Conservation (phyloP, 148 eudicot species). For the Euryodendron excelsum region DNA sequence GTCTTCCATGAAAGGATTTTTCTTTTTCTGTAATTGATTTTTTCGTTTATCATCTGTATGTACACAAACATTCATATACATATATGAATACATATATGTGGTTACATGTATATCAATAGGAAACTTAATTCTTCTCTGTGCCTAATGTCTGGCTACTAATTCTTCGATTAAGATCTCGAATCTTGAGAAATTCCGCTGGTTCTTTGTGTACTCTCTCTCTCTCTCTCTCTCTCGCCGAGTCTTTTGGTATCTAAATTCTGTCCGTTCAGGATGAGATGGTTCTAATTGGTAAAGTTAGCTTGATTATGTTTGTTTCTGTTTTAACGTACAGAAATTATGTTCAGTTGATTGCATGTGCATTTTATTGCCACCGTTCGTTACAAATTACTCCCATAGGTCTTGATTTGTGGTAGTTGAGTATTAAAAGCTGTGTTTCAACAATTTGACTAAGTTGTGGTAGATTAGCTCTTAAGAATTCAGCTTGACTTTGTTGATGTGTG, state of each 20-base stretch:
- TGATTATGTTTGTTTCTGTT: neutral
- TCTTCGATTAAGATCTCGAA: neutral
- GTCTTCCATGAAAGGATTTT: neutral
- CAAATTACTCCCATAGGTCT: too few species aligned
- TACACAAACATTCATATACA: neutral
- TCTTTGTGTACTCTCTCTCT: neutral
- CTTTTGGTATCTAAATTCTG: neutral
- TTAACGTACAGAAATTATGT: neutral
- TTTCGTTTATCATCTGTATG: neutral
- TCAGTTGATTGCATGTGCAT: neutral
- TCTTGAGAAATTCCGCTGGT: neutral
- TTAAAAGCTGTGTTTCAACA: neutral
- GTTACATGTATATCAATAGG: neutral
- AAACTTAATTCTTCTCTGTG: too few species aligned
- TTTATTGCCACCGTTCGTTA: neutral
- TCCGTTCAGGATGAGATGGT: neutral
- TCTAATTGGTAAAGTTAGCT: neutral
- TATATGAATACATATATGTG: too few species aligned
- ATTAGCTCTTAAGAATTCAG: neutral
- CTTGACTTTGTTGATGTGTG: neutral
- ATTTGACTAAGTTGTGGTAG: neutral
- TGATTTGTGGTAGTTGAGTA: neutral
- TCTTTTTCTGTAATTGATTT: neutral
- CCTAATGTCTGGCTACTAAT: neutral
- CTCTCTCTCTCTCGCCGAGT: neutral